Base-by-base conservation (phyloP, 768 basidiomycete species). In the Tulasnella sp. region DNA sequence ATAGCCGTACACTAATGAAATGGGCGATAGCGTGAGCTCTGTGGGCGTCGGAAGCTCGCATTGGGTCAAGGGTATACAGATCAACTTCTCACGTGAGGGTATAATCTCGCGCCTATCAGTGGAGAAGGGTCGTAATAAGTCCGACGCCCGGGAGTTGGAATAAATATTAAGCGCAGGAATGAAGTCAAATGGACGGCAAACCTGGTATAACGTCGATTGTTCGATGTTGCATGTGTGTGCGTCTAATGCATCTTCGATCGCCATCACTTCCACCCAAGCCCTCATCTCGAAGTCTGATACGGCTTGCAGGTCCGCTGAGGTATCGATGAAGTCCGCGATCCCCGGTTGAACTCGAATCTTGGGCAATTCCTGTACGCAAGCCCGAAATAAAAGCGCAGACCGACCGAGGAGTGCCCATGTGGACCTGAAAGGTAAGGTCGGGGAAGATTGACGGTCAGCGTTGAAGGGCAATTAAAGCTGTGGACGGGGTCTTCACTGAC, bases 191-290 rank as follows among this genome's bases (percentile, higher is more conserved):
- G 34, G 34, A 38, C 15, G 34, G 34, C 51, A 3, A 38, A 53
- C 61, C 47, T 56, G 61, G 34, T 56, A 62, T 21, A 62, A 43
- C 23, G 61, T 62, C 9, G 32, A 30, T 44, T 56, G 29, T 24
- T 62, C 61, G n/a, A 53, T 54, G 32, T 47, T 47, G 48, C 61
- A 62, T 7, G 34, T 44, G 27, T 62, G 61, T 15, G 47, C 24
- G 32, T 62, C 38, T 44, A 62, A 30, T 7, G 54, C 54, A 0
- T 62, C 61, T 30, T 62, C 61, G 21, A 62, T 42, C 1, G 43
- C 61, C 19, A 56, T 32, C 5, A 54, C 49, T 38, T 62, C 61
- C 61, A 62, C 41, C 54, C 54, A 62, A 9, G 61, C 50, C 26
- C 53, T 32, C 34, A 47, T 50, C 15, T 53, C 61, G 34, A 56